phyloP scores from a whole-genome alignment of 2,329 filamentous ascomycete species.

The Penicillium crustosum region DNA sequence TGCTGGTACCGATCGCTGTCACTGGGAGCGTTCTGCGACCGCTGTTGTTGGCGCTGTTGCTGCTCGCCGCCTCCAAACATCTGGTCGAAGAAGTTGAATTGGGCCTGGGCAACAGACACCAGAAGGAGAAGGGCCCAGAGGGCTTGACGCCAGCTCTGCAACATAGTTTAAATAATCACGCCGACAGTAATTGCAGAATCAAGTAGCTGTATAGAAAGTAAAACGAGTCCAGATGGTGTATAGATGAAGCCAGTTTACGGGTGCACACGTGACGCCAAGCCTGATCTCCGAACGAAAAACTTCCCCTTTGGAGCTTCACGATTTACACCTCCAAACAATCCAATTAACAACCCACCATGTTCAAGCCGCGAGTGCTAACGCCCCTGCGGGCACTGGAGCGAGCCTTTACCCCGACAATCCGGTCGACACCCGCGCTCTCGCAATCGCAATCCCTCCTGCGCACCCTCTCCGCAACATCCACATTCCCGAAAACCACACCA shows the following conservation, averaged over 20 bases:
- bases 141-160: constrained; percentile 26
- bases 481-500: constrained; percentile 27
- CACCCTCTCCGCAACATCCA: constrained; percentile 28
- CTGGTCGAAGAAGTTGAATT: constrained; percentile 98
- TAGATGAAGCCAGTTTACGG: constrained; percentile 35
- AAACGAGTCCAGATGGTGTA: not conserved
- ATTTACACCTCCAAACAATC: constrained; percentile 14
- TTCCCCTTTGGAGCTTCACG: constrained; percentile 26
- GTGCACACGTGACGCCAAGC: constrained; percentile 32
- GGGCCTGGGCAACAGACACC: constrained; percentile 62
- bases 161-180: constrained; percentile 21
- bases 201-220: not conserved
- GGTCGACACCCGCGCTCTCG: constrained; percentile 28
- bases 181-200: not conserved
- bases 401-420: constrained; percentile 33
- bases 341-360: constrained; percentile 36
- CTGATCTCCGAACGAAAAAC: constrained; percentile 30
- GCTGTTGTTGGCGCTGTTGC: constrained; percentile 56
- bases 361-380: constrained; percentile 44
- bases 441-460: constrained; percentile 33
- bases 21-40: constrained; percentile 74
- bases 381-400: constrained; percentile 42
- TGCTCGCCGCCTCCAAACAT: constrained; percentile 75
- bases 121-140: constrained; percentile 57
- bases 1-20: constrained; percentile 78